These are phyloP conservation scores for Neonectria coccinea DNA, from an alignment of 2,329 filamentous ascomycete genomes.

Conservation along the genomic window DNA sequence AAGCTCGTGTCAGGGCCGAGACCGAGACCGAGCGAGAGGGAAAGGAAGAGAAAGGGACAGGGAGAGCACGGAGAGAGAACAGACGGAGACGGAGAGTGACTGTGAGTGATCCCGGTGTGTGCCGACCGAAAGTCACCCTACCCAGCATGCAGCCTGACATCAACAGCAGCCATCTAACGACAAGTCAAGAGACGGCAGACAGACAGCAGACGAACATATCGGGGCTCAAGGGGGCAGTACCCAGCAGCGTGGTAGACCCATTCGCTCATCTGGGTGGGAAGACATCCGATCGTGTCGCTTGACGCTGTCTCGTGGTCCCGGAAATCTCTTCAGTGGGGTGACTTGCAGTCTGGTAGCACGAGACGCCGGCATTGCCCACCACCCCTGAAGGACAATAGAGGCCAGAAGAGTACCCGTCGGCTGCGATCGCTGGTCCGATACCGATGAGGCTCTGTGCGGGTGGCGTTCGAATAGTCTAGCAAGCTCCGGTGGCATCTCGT, in stretches of 20 bases:
- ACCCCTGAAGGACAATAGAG: slow-evolving; percentile 31
- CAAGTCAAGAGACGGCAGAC: slow-evolving; percentile 31
- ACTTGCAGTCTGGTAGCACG: slow-evolving; percentile 42
- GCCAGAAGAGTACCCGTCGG: slow-evolving; percentile 25
- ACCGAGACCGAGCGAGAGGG: background rate
- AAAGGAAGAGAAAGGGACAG: background rate
- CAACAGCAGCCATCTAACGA: slow-evolving; percentile 34
- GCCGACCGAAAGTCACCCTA: slow-evolving; percentile 42
- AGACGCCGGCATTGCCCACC: slow-evolving; percentile 42
- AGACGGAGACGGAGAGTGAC: slow-evolving; percentile 8
- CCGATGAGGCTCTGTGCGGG: slow-evolving; percentile 39
- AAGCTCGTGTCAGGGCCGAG: slow-evolving; percentile 22
- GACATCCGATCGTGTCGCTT: slow-evolving; percentile 44
- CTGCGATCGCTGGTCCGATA: slow-evolving; percentile 34
- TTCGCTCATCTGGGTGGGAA: slow-evolving; percentile 37
- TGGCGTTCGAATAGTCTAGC: slow-evolving; percentile 43
- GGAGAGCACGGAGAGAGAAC: background rate
- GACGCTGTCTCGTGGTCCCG: slow-evolving; percentile 46
- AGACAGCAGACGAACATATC: slow-evolving; percentile 15
- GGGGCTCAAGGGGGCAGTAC: slow-evolving; percentile 18
- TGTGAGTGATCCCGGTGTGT: slow-evolving; percentile 39
- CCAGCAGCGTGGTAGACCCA: slow-evolving; percentile 24
- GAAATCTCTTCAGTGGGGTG: slow-evolving; percentile 48
- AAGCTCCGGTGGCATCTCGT: slow-evolving; percentile 42
- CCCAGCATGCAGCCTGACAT: slow-evolving; percentile 40